These are phyloP conservation scores for Pseudogymnoascus pannorum DNA, from an alignment of 2,329 filamentous ascomycete species.

Conservation along the genomic window DNA sequence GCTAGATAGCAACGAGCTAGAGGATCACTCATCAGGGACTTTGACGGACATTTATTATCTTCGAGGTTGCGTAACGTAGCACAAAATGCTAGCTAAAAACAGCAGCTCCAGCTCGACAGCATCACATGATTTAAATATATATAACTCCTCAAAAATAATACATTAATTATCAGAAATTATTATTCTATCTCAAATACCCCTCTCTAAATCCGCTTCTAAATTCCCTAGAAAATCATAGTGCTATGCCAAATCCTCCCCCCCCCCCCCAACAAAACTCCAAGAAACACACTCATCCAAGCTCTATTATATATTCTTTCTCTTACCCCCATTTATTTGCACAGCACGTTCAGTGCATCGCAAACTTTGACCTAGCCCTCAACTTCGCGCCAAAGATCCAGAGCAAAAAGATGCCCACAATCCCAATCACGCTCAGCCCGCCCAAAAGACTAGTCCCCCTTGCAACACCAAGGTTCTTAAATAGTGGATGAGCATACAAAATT, in stretches of 20 bases:
- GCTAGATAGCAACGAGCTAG: not conserved
- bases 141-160: not conserved
- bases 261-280: not conserved
- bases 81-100: not conserved
- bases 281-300: not conserved
- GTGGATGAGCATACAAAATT: slow-evolving; percentile 52
- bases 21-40: not conserved
- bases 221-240: not conserved
- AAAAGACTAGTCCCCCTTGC: slow-evolving; percentile 50
- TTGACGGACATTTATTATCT: not conserved
- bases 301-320: not conserved
- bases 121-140: too few relatives aligned
- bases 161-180: not conserved
- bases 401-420: slow-evolving; percentile 48
- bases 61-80: not conserved
- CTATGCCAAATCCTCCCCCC: too few relatives aligned
- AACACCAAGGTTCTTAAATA: slow-evolving; percentile 53
- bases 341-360: slow-evolving; percentile 19
- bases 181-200: not conserved
- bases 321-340: not conserved
- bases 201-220: not conserved
- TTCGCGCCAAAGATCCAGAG: slow-evolving; percentile 22
- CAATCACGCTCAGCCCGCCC: slow-evolving; percentile 45
- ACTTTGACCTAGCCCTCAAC: slow-evolving; percentile 24
- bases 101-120: not conserved